A percentile compares a stretch with the other conserved stretches of the same genome.
phyloP scores from a whole-genome alignment of 352 stramenopile genomes.

The Phytopythium ostracodes region DNA sequence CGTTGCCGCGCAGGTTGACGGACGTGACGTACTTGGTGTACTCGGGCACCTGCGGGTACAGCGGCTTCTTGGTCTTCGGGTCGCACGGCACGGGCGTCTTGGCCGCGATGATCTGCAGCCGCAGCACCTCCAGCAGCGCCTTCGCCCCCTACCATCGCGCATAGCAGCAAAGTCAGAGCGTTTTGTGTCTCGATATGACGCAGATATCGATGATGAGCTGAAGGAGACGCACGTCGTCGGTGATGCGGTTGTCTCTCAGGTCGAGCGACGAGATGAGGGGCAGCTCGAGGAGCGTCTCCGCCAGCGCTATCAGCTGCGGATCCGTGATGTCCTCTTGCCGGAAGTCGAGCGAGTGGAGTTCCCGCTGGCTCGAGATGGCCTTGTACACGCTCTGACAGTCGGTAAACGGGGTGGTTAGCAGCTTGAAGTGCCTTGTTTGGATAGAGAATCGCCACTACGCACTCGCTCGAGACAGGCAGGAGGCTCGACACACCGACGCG shows the following conservation, averaged over 20 bases:
- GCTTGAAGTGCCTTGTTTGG: neutral
- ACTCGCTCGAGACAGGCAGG: conserved; percentile 74
- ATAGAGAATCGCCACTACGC: neutral
- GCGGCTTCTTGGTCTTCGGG: conserved; percentile 42
- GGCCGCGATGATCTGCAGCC: conserved; percentile 67
- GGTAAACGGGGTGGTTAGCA: neutral
- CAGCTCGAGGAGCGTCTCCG: conserved; percentile 70
- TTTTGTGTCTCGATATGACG: neutral
- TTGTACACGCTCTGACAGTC: conserved; percentile 71
- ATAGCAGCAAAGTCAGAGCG: neutral
- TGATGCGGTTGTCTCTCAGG: conserved; percentile 76
- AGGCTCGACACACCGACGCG: conserved; percentile 50
- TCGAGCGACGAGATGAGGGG: conserved; percentile 75
- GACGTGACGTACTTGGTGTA: conserved; percentile 70
- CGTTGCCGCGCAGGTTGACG: conserved; percentile 77
- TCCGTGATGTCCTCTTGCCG: conserved; percentile 78
- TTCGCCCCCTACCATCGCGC: conserved; percentile 50
- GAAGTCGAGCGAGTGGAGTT: conserved; percentile 70
- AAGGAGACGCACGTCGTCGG: conserved; percentile 47
- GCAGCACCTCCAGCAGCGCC: conserved; percentile 68
- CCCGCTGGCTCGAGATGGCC: conserved; percentile 78
- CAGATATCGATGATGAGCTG: neutral
- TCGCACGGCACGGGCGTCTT: conserved; percentile 55
- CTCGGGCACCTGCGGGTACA: conserved; percentile 39
- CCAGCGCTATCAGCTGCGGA: conserved; percentile 70